These are phyloP conservation scores for Ascochyta koolunga DNA, from an alignment of 2,329 filamentous ascomycete genomes.

Conservation along the genomic window DNA sequence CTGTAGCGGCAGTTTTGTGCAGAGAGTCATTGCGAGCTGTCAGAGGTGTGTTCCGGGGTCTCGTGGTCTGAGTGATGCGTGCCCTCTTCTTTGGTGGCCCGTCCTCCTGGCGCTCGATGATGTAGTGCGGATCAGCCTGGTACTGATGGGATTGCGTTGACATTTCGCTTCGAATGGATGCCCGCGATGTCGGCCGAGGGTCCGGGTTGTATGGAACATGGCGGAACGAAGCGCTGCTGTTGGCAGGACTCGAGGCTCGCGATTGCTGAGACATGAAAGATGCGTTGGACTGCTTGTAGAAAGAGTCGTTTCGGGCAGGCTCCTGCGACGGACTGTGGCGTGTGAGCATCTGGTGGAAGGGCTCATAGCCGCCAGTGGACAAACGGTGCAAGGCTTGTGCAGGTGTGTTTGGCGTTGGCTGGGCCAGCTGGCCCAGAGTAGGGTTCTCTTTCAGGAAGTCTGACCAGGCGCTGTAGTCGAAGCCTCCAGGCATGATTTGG, in stretches of 20 bases:
- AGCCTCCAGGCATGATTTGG: constrained; percentile 62
- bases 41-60: constrained; percentile 74
- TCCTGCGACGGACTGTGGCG: constrained; percentile 38
- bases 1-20: constrained; percentile 87
- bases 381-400: constrained; percentile 26
- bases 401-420: constrained; percentile 26
- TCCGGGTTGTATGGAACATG: constrained; percentile 40
- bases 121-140: constrained; percentile 27
- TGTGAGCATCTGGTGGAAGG: constrained; percentile 47
- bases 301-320: constrained; percentile 33
- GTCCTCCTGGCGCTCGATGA: constrained; percentile 52
- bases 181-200: constrained; percentile 48
- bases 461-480: constrained; percentile 79
- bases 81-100: constrained; percentile 75
- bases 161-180: constrained; percentile 45
- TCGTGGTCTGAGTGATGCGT: constrained; percentile 75
- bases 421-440: constrained; percentile 41
- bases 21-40: constrained; percentile 78
- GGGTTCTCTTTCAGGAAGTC: constrained; percentile 76
- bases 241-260: constrained; percentile 53
- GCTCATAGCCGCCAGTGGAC: constrained; percentile 40
- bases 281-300: constrained; percentile 32
- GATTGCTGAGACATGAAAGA: constrained; percentile 45
- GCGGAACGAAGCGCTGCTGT: constrained; percentile 48
- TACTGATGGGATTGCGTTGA: constrained; percentile 27